Conservation (phyloP, 345 rosid species). For the Punica granatum region DNA sequence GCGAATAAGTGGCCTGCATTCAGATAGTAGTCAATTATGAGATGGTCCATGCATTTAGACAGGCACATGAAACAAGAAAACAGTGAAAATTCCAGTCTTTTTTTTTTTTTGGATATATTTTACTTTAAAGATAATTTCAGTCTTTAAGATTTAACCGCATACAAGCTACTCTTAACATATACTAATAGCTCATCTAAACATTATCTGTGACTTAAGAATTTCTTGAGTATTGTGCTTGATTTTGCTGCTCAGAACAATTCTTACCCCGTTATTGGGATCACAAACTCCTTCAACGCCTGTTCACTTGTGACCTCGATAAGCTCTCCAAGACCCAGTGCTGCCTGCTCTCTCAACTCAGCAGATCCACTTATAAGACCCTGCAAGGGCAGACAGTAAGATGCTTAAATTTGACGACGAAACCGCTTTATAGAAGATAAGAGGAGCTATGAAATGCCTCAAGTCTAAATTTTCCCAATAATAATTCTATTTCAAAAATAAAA, state of each 20-base stretch:
- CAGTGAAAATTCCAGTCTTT: background rate
- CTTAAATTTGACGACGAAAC: background rate
- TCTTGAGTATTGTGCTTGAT: background rate
- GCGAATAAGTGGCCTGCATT: slow-evolving; percentile 89
- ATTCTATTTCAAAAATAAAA: no score
- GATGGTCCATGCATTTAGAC: background rate
- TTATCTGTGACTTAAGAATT: background rate
- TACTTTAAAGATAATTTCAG: no score
- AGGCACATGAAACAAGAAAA: background rate
- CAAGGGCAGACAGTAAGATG: slow-evolving; percentile 9
- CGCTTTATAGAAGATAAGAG: background rate
- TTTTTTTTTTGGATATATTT: no score
- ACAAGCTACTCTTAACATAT: background rate
- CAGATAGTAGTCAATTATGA: slow-evolving; percentile 3
- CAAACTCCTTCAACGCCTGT: slow-evolving; percentile 74
- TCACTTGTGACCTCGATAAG: slow-evolving; percentile 97
- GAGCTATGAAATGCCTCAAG: background rate
- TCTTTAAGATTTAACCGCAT: background rate
- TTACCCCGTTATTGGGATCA: slow-evolving; percentile 96
- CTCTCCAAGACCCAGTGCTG: slow-evolving; percentile 96
- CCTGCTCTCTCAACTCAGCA: slow-evolving; percentile 91
- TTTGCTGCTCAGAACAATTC: background rate
- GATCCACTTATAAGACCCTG: slow-evolving; percentile 92
- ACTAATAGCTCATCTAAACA: background rate
- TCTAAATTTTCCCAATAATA: background rate